A percentile compares a stretch with the other conserved stretches of the same genome.
Conservation (phyloP, 1,139 yeast species). For the Yamadazyma dushanensis region DNA sequence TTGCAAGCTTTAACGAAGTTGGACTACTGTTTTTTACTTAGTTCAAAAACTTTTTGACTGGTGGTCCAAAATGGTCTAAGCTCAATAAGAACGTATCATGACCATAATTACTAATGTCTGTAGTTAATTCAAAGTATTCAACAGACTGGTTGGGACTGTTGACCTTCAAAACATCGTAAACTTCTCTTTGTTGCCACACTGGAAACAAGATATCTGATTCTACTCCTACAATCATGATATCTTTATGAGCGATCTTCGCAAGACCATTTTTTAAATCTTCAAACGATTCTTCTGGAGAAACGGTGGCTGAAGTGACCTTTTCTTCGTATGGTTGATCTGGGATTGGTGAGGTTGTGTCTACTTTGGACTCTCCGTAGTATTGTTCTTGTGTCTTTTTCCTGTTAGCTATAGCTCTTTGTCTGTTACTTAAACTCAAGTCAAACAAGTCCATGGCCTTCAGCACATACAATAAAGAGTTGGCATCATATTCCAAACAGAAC, state of each 20-base stretch:
- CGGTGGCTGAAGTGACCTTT: conserved; percentile 33
- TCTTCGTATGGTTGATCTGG: conserved; percentile 61
- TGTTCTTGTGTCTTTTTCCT: conserved; percentile 36
- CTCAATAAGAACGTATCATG: conserved; percentile 88
- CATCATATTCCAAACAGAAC: conserved; percentile 87
- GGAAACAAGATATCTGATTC: conserved; percentile 91
- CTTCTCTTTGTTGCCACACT: conserved; percentile 90
- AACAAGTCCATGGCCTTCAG: conserved; percentile 95
- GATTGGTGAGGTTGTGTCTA: conserved; percentile 22
- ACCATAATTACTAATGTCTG: conserved; percentile 77
- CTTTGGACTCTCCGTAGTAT: conserved; percentile 4
- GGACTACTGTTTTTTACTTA: no score
- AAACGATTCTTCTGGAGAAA: conserved; percentile 53
- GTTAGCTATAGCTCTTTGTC: conserved; percentile 41
- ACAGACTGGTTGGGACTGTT: conserved; percentile 33
- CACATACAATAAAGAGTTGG: conserved; percentile 82
- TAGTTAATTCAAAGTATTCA: conserved; percentile 70
- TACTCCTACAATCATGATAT: conserved; percentile 81
- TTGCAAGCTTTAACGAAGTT: no score
- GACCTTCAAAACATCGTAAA: conserved; percentile 55
- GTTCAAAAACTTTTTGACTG: conserved; percentile 55
- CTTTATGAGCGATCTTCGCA: conserved; percentile 58
- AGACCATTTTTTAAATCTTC: conserved; percentile 69
- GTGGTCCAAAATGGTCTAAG: conserved; percentile 75
- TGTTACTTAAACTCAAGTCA: conserved; percentile 63